Evolutionary conservation across 306 rosid species (phyloP).

Genomic region (Cucumis melo): DNA sequence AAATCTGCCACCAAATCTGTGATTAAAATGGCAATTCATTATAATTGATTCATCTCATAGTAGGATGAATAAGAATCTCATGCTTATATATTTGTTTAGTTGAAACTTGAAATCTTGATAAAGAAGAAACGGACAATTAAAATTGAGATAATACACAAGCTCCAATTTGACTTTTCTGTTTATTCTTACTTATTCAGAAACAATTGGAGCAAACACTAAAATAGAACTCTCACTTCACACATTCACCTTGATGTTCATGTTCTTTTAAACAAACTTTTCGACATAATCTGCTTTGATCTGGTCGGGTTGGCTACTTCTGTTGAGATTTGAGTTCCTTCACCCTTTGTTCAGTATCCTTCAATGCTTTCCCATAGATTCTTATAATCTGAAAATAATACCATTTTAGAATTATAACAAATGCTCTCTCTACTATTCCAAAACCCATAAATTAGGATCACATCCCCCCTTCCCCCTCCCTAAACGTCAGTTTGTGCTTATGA

Average conservation of each 20-base stretch:
- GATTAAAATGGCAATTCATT: too few relatives aligned
- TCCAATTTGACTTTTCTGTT: not conserved
- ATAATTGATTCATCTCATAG: too few relatives aligned
- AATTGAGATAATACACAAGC: not conserved
- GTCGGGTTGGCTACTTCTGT: conserved; percentile 22
- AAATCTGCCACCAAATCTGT: too few relatives aligned
- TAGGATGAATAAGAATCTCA: not conserved
- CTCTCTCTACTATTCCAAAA: too few relatives aligned
- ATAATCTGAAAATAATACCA: conserved; percentile 38
- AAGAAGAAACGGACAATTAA: too few relatives aligned
- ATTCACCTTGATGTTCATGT: not conserved
- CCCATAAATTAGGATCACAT: too few relatives aligned
- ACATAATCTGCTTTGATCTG: not conserved
- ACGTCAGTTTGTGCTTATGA: too few relatives aligned
- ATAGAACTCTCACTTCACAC: not conserved
- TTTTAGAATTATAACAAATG: not conserved
- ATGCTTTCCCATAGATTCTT: conserved; percentile 62
- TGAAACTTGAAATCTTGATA: not conserved
- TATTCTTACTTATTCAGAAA: not conserved
- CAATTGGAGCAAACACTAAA: not conserved
- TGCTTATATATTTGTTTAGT: not conserved
- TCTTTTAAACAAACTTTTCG: conserved; percentile 6
- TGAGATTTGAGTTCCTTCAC: conserved; percentile 77
- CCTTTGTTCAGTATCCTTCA: conserved; percentile 56
- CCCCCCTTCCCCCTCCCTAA: too few relatives aligned